Percentiles rank a stretch among this genome's conserved stretches.
Conservation (phyloP, 345 rosid species). For the Eucalyptus lansdowneana region DNA sequence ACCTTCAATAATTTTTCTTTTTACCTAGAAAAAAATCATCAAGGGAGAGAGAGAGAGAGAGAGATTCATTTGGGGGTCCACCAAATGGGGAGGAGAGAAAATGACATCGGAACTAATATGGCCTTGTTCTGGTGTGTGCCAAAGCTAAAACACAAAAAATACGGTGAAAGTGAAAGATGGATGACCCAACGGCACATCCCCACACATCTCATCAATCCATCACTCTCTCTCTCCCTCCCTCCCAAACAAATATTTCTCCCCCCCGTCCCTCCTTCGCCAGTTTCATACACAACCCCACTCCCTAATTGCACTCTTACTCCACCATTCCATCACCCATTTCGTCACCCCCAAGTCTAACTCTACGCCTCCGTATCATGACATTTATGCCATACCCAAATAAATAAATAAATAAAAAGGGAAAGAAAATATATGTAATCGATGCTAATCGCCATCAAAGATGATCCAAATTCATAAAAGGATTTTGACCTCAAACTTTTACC, state of each 20-base stretch:
- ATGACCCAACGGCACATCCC: slow-evolving; percentile 6
- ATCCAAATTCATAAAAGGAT: background rate
- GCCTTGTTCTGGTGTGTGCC: slow-evolving; percentile 10
- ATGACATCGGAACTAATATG: slow-evolving; percentile 35
- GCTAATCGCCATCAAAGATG: background rate
- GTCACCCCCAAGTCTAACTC: slow-evolving; percentile 35
- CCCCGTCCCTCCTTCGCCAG: slow-evolving; percentile 26
- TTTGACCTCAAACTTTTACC: background rate
- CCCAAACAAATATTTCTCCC: background rate
- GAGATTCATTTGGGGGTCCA: slow-evolving; percentile 18
- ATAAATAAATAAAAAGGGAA: background rate
- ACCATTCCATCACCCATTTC: slow-evolving; percentile 59
- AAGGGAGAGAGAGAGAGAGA: background rate
- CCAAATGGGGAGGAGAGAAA: slow-evolving; percentile 28
- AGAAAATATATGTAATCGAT: background rate
- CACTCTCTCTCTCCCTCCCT: background rate
- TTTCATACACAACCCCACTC: slow-evolving; percentile 28
- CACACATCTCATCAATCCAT: background rate
- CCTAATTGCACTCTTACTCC: slow-evolving; percentile 53
- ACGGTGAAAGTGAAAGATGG: slow-evolving; percentile 18
- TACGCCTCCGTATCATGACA: background rate
- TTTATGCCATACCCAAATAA: background rate
- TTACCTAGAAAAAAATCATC: background rate
- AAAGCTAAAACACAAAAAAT: background rate
- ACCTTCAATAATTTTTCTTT: background rate